Base-by-base conservation (phyloP, 108 stramenopile genomes). In the Fistulifera pelliculosa region DNA sequence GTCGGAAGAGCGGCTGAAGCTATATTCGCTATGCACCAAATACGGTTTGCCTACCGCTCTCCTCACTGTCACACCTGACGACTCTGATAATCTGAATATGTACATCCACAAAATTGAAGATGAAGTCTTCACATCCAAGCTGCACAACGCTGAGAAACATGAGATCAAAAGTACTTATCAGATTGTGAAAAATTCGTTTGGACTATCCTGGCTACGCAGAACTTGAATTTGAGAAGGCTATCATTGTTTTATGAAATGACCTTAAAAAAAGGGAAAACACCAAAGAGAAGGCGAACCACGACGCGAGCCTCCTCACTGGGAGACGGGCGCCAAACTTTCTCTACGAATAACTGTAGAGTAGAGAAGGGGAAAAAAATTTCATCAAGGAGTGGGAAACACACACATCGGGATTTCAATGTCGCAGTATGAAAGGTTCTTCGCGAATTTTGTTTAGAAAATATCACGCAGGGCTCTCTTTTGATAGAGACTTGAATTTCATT, bases 151-250 rank as follows among this genome's bases (percentile, higher is more conserved):
- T 4, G 21, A 45, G 4, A 5, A 5, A 5, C 7, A 65, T 16
- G 14, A 25, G 6, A 54, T 38, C 18, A 19, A 11, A 54, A 52
- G 42, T 47, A 54, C 43, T 43, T 54, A 38, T 12, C 52, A 26
- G 8, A 19, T 4, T 19, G 19, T 45, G 44, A 17, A 11, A 4
- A 6, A 21, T 45, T 8, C 4, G 44, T 5, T 4, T 19, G 3
- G 44, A 45, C 6, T 21, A 45, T 45, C 44, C 44, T 11, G 44
- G 44, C 6, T 45, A 8, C 6, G 16, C 19, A 5, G 44, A 17
- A 19, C 6, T 19, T 4, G 44, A 45, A 11, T 45, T 19, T 45
- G 44, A 45, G 21, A 17, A 11, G 3, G 44, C 21, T 11, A 21
- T 45, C 16, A 11, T 21, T 11, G 44, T 45, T 4, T 8, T 45